Base-by-base conservation (phyloP, 768 basidiomycete genomes). In the Gloeostereum incarnatum region DNA sequence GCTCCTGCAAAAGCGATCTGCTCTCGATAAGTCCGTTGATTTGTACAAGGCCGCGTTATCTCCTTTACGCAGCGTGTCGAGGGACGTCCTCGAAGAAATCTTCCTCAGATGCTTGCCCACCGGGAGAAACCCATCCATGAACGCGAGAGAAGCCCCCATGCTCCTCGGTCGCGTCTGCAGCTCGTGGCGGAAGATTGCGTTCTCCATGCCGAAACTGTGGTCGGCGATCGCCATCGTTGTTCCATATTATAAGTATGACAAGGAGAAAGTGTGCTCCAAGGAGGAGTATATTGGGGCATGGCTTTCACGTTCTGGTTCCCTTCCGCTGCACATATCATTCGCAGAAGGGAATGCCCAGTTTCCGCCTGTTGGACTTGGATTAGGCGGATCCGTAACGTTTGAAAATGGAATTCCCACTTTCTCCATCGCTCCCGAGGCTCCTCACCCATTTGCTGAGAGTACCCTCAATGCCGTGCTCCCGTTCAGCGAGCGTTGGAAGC, bases 41-140 rank as follows among this genome's bases (percentile, higher is more conserved):
- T 30, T 17, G 4, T 17, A 30, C 29, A 30, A 17, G 17, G 29
- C 13, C 57, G 75, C n/a, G 49, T 73, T 35, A 19, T 35, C 33
- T 35, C 33, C 33, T 14, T 14, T 21, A 4, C 37, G 37, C 7
- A 22, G 25, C 14, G 19, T 38, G 9, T 26, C 37, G 4, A 6
- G 9, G 4, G 37, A 38, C 23, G n/a, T 38, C 13, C 16, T 38
- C 14, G 14, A 14, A 4, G 13, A 29, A 11, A 38, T 38, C 13
- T 38, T 38, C 37, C 25, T 27, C 6, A 10, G 11, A 8, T 29
- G 24, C 11, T n/a, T 38, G 27, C 37, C 37, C 11, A 11, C 23
- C 3, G 37, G 29, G 23, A 8, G 23, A 3, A 29, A 38, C 23
- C 27, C 22, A 18, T n/a, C n/a, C 23, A 30, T 38, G 27, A 25